Percentiles rank a stretch among this genome's conserved stretches.
Conservation (phyloP, 345 rosid genomes). For the Cardiospermum halicacabum region DNA sequence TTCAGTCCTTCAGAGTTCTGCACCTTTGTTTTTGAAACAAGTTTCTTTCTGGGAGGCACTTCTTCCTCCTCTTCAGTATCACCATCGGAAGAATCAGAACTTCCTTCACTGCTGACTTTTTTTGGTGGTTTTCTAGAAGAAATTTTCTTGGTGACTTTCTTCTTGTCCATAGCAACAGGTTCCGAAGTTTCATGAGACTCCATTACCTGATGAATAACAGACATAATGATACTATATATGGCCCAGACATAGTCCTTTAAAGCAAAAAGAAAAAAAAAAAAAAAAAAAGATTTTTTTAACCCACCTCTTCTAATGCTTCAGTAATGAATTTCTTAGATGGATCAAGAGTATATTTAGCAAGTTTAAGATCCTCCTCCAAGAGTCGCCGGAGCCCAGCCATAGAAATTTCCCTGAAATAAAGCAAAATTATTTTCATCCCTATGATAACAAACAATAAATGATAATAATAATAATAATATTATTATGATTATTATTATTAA, state of each 20-base stretch:
- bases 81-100: constrained; percentile 38
- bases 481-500: no score
- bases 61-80: constrained; percentile 42
- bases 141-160: constrained; percentile 34
- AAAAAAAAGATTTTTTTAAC: constrained; percentile 14
- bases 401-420: constrained; percentile 49
- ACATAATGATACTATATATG: constrained; percentile 9
- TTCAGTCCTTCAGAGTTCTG: constrained; percentile 40
- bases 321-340: constrained; percentile 60
- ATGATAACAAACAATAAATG: neutral
- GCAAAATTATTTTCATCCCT: constrained; percentile 11
- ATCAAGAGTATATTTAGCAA: constrained; percentile 61
- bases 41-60: constrained; percentile 45
- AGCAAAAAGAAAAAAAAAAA: no score
- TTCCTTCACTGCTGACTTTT: constrained; percentile 29
- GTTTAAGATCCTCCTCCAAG: constrained; percentile 78
- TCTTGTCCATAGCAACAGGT: constrained; percentile 29
- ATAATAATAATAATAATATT: neutral
- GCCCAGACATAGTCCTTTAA: neutral
- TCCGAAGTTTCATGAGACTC: constrained; percentile 38
- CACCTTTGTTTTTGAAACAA: constrained; percentile 25
- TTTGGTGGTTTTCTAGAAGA: constrained; percentile 35
- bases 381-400: constrained; percentile 80
- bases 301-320: constrained; percentile 59
- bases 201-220: constrained; percentile 34